Evolutionary conservation across 1,284 basidiomycete species (phyloP), one percentile per base, ranked within the genome.

Genomic region (Amylostereum chailletii): DNA sequence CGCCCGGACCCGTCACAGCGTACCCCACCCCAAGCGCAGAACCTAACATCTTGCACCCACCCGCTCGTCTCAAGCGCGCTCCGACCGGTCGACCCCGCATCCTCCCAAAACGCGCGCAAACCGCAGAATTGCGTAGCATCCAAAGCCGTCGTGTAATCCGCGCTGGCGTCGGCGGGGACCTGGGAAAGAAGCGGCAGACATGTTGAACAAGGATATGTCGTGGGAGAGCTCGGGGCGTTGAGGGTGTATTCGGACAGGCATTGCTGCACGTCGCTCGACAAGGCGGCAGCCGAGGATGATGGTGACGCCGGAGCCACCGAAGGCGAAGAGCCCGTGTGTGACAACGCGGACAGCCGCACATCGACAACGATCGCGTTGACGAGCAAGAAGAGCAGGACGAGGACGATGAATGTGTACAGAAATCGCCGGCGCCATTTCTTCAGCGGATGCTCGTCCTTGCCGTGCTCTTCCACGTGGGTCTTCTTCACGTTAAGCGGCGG

Each of bases 21-120:
- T 1, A 78, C 70, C 2, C 77, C 76, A 10, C 56, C 63, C 76
- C 76, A 78, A 1, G 68, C 60, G 54, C 76, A 78, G 51, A 75
- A 74, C 34, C 66, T 63, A 30, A 69, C 58, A 48, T 77, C 70
- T 53, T 71, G 66, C 42, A 69, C 65, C 76, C 76, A 78, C 1
- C 70, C 70, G 3, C 67, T 68, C n/a, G 66, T 69, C 36, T 67
- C 63, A 9, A 77, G 61, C 1, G 58, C 63, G 2, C 58, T 55
- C 57, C 71, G 70, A 1, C 69, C 75, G 43, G 64, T 60, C 26
- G 63, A 57, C 27, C 69, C 62, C 5, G 75, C 63, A 3, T 66
- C 67, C 48, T 73, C 71, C 53, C 75, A 74, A 48, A 81, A 57
- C 7, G 75, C 68, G 29, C 73, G 68, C 33, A 78, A 65, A 6